Evolutionary conservation across 305 asterid genomes (phyloP).

Genomic region (Lippia alba): DNA sequence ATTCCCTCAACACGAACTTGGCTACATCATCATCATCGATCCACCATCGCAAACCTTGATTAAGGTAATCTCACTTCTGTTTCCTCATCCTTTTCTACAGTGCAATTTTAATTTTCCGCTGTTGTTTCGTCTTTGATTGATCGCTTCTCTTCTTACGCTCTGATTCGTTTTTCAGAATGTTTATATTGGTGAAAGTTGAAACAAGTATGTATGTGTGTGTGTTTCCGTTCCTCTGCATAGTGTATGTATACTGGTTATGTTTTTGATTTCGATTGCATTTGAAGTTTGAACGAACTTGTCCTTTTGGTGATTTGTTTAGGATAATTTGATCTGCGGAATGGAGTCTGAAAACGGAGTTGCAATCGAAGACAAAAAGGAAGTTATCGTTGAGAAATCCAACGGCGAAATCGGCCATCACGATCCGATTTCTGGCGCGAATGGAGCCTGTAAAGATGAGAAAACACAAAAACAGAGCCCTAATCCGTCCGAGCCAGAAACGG

Average conservation of each 20-base stretch:
- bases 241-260: neutral
- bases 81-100: neutral
- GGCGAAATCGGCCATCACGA: constrained; percentile 36
- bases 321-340: constrained; percentile 8
- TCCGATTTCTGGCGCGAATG: constrained; percentile 31
- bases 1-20: constrained; percentile 7
- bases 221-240: no score
- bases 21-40: neutral
- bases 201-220: neutral
- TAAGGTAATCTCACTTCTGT: constrained; percentile 17
- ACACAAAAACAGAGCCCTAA: constrained; percentile 39
- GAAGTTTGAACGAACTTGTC: no score
- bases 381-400: constrained; percentile 31
- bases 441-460: constrained; percentile 35
- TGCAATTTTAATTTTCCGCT: neutral
- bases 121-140: no score
- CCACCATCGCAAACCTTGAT: constrained; percentile 4
- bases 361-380: constrained; percentile 47
- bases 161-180: neutral
- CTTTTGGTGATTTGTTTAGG: constrained; percentile 8
- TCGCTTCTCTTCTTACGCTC: neutral
- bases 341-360: constrained; percentile 34
- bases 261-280: neutral
- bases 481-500: constrained; percentile 36
- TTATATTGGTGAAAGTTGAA: neutral